These are phyloP conservation scores for Seiridium unicorne DNA, from an alignment of 2,329 filamentous ascomycete genomes.

Conservation along the genomic window DNA sequence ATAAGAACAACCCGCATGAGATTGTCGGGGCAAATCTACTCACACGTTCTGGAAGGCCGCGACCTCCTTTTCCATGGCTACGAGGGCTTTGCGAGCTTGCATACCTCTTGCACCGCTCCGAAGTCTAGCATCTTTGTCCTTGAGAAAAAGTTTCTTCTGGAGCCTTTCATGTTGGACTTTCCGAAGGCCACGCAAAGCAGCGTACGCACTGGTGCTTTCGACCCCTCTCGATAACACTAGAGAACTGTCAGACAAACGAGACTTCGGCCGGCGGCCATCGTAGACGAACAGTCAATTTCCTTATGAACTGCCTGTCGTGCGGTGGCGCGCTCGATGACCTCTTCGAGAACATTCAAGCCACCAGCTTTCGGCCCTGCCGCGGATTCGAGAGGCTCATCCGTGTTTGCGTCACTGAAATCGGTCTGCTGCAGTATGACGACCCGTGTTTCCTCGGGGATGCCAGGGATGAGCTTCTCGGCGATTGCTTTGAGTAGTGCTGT, in stretches of 20 bases:
- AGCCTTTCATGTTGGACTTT: conserved; percentile 61
- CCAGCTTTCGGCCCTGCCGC: conserved; percentile 9
- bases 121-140: conserved; percentile 71
- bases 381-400: conserved; percentile 20
- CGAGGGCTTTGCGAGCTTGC: conserved; percentile 72
- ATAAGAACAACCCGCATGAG: neutral
- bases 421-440: conserved; percentile 72
- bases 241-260: neutral
- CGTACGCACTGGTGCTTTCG: conserved; percentile 54
- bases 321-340: conserved; percentile 63
- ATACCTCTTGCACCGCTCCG: conserved; percentile 74
- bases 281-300: conserved; percentile 55
- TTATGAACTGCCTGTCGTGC: conserved; percentile 55
- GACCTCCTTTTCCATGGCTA: conserved; percentile 65
- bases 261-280: neutral
- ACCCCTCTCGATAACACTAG: conserved; percentile 58
- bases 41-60: conserved; percentile 54
- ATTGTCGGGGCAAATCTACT: conserved; percentile 15
- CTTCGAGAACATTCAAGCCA: conserved; percentile 55
- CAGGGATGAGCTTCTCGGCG: conserved; percentile 75
- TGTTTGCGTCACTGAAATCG: conserved; percentile 32
- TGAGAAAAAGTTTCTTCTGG: conserved; percentile 62
- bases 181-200: conserved; percentile 60
- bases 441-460: conserved; percentile 64
- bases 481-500: conserved; percentile 71